Percentiles rank a stretch among this genome's conserved stretches.
phyloP scores from a whole-genome alignment of 176 grass and related monocot genomes.

The Musa itinerans region DNA sequence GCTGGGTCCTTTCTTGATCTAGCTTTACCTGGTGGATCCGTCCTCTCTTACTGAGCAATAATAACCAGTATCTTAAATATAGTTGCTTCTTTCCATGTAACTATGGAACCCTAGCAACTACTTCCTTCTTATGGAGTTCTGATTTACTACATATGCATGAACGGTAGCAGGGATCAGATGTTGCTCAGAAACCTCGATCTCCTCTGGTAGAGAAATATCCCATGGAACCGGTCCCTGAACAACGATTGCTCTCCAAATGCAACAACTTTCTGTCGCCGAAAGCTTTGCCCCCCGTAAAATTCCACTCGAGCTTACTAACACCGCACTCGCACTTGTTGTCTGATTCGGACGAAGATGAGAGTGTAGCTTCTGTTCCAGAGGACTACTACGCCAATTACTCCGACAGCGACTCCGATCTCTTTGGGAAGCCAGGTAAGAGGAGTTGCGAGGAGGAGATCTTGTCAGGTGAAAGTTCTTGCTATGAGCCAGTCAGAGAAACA shows the following conservation, averaged over 20 bases:
- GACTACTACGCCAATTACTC: slow-evolving; percentile 41
- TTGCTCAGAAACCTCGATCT: slow-evolving; percentile 26
- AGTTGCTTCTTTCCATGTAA: neutral
- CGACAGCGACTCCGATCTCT: slow-evolving; percentile 55
- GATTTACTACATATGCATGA: neutral
- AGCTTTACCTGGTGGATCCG: no score
- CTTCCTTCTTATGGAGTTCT: neutral
- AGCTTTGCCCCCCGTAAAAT: slow-evolving; percentile 45
- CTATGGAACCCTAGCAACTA: neutral
- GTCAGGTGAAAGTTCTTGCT: slow-evolving; percentile 29
- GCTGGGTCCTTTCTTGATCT: neutral
- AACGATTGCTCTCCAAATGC: slow-evolving; percentile 5
- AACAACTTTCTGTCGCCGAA: slow-evolving; percentile 40
- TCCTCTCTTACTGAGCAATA: no score
- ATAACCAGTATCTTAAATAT: neutral
- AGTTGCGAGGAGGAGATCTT: slow-evolving; percentile 43
- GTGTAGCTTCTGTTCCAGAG: slow-evolving; percentile 55
- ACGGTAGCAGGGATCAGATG: slow-evolving; percentile 13
- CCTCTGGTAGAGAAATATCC: slow-evolving; percentile 47
- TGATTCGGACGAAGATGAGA: slow-evolving; percentile 51
- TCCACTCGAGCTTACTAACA: slow-evolving; percentile 38
- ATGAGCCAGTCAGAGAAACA: slow-evolving; percentile 3
- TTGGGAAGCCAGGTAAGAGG: slow-evolving; percentile 28
- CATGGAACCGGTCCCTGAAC: slow-evolving; percentile 14
- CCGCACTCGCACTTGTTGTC: slow-evolving; percentile 34